Conservation (phyloP, 768 basidiomycete species). For the Panaeolus papilionaceus region DNA sequence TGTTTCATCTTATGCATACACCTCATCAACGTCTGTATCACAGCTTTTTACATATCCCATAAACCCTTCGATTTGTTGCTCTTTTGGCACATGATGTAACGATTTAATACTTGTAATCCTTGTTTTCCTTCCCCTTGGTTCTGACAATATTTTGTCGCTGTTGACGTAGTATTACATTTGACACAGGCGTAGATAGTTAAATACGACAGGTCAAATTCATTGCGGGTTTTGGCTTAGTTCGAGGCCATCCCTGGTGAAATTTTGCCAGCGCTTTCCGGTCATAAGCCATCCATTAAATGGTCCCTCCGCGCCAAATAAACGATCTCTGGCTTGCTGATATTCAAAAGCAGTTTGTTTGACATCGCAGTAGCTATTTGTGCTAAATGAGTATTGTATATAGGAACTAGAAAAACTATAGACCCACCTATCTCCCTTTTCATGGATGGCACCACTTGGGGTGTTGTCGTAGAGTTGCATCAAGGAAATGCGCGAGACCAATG, state of each 20-base stretch:
- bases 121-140: not conserved
- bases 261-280: slow-evolving; percentile 60
- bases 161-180: not conserved
- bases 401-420: not conserved
- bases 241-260: slow-evolving; percentile 41
- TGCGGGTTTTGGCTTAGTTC: not conserved
- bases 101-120: slow-evolving; percentile 12
- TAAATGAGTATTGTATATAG: not conserved
- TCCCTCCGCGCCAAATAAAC: slow-evolving; percentile 48
- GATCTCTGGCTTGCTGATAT: slow-evolving; percentile 59
- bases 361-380: slow-evolving; percentile 47
- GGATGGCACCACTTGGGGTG: slow-evolving; percentile 11
- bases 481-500: slow-evolving; percentile 42
- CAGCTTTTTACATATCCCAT: slow-evolving; percentile 1
- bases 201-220: not conserved
- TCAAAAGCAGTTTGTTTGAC: slow-evolving; percentile 46
- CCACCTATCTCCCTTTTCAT: not conserved
- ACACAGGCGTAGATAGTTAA: not conserved
- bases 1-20: slow-evolving; percentile 18
- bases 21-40: slow-evolving; percentile 4
- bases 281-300: slow-evolving; percentile 70
- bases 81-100: slow-evolving; percentile 5
- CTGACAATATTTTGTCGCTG: not conserved
- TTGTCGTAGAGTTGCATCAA: slow-evolving; percentile 54
- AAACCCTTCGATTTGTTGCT: slow-evolving; percentile 3